These are phyloP conservation scores for Vanrija sp. DNA, from an alignment of 1,284 basidiomycete genomes.

Conservation along the genomic window DNA sequence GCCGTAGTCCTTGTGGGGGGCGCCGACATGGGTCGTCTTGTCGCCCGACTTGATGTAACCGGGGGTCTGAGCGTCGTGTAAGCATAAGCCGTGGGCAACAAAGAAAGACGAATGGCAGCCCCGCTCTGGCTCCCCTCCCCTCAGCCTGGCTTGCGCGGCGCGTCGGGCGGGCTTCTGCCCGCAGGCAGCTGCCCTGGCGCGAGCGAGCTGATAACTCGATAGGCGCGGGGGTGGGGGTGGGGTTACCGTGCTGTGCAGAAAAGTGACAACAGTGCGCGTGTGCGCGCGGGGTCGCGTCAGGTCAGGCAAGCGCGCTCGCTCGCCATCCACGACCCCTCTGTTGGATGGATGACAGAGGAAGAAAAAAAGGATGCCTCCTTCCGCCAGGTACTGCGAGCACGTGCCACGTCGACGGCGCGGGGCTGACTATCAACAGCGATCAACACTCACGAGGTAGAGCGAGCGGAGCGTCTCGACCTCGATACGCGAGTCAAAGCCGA, in stretches of 20 bases:
- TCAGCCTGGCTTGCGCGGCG: too few species aligned
- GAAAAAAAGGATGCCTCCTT: too few species aligned
- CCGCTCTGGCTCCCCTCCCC: background rate
- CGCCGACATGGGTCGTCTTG: constrained; percentile 54
- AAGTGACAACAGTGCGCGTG: too few species aligned
- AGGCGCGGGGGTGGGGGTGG: background rate
- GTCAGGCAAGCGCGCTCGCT: too few species aligned
- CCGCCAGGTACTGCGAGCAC: too few species aligned
- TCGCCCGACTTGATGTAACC: constrained; percentile 53
- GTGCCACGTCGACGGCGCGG: too few species aligned
- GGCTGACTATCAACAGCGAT: background rate
- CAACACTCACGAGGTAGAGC: constrained; percentile 70
- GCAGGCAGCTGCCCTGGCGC: background rate
- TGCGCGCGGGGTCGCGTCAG: too few species aligned
- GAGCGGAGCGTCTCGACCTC: constrained; percentile 70
- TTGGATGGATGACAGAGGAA: too few species aligned
- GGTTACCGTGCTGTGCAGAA: background rate
- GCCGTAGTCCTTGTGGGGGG: constrained; percentile 56
- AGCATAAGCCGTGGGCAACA: background rate
- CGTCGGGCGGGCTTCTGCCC: too few species aligned
- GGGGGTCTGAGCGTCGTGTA: constrained; percentile 28
- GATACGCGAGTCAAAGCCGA: constrained; percentile 83
- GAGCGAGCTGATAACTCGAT: background rate
- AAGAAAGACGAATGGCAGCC: background rate
- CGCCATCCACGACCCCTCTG: too few species aligned